Base-by-base conservation (phyloP, 2,329 filamentous ascomycete genomes). In the Fragosphaeria purpurea region DNA sequence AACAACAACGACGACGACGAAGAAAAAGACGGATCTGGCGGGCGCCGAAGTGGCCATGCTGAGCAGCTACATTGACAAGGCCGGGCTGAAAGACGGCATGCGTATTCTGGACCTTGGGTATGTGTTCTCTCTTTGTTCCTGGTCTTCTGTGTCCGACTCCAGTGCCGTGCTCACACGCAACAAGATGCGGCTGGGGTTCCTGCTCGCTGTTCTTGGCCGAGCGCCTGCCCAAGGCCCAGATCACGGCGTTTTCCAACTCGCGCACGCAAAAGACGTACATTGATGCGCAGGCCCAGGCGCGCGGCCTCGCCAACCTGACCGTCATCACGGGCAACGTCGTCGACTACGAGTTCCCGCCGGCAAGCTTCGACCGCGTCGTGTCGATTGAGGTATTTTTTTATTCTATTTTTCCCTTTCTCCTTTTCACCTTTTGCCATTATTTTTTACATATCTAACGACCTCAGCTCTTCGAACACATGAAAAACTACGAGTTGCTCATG, bases 391-490 rank as follows among this genome's bases (percentile, higher is more conserved):
- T 70, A 54, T 44, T 55, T 39, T 2, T 9, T 7, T 7, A 5
- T 22, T 12, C 22, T 37, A 9, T n/a, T 13, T 31, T n/a, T 4
- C 9, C 35, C n/a, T 35, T 4, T 12, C 13, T 22, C 31, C 34
- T 12, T 47, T 44, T 30, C 22, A 1, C 34, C 22, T 31, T 12
- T n/a, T 22, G 22, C 22, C 22, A 22, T 22, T 22, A n/a, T n/a
- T 22, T 22, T 22, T 22, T 22, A 22, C 22, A 22, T 22, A 3
- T 22, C 22, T 22, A 22, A 22, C 22, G 22, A 22, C 22, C 22
- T 22, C 22, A 85, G 72, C 71, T 86, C 10, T 86, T 87, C 60
- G 83, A 86, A 62, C 83, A 86, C 64, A 86, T 86, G 82, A 86
- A 86, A 63, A 86, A 86, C 63, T 86, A 86, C 64, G 75, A 82